A percentile compares a stretch with the other conserved stretches of the same genome.
Conservation (phyloP, 805 yeast genomes). For the Wickerhamomyces silvicola region DNA sequence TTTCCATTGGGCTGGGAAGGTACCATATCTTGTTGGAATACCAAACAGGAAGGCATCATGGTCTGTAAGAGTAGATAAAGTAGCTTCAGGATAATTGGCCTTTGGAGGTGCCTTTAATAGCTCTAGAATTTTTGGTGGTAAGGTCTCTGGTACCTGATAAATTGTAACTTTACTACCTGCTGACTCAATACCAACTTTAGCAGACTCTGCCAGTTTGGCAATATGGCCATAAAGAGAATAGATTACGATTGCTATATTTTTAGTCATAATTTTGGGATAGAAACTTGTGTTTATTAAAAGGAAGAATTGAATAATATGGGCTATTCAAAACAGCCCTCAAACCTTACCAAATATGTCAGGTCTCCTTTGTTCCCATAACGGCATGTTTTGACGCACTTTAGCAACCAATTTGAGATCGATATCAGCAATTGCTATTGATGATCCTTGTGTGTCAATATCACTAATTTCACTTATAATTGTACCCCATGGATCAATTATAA, state of each 20-base stretch:
- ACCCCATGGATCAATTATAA: conserved; percentile 94
- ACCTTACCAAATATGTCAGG: conserved; percentile 41
- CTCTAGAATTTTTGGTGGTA: conserved; percentile 48
- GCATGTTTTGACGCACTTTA: conserved; percentile 62
- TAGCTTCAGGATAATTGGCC: conserved; percentile 48
- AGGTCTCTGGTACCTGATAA: conserved; percentile 72
- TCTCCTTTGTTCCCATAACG: conserved; percentile 68
- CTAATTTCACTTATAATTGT: conserved; percentile 54
- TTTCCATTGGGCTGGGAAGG: conserved; percentile 64
- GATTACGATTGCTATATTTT: conserved; percentile 71
- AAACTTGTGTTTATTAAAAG: conserved; percentile 1
- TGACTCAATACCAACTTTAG: conserved; percentile 56
- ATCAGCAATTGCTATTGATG: conserved; percentile 56
- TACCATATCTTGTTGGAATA: conserved; percentile 70
- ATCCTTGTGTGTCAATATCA: conserved; percentile 34
- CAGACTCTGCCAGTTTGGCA: conserved; percentile 56
- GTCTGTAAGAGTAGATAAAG: conserved; percentile 42
- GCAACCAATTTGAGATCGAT: conserved; percentile 47
- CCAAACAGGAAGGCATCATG: conserved; percentile 73
- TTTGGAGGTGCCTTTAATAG: conserved; percentile 58
- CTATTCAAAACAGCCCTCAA: conserved; percentile 7
- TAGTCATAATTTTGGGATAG: too few species aligned
- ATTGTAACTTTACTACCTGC: conserved; percentile 63
- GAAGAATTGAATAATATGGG: not conserved
- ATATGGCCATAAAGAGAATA: conserved; percentile 77